Base-by-base conservation (phyloP, 768 basidiomycete genomes). In the Galerina sulciceps region DNA sequence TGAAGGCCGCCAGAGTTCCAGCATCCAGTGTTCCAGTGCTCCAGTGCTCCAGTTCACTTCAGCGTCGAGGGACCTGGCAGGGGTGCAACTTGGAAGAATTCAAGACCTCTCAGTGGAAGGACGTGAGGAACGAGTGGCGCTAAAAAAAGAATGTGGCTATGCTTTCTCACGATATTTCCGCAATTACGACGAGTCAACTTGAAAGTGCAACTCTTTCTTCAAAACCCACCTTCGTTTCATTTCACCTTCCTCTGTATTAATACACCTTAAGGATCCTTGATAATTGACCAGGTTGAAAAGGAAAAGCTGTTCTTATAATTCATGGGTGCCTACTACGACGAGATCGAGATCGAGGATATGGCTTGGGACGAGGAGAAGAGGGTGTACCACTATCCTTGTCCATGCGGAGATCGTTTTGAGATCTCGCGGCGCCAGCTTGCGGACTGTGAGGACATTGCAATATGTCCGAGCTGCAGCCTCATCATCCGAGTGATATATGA, bases 281-380 rank as follows among this genome's bases (percentile, higher is more conserved):
- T 49, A 49, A 9, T 13, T 10, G 17, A 18, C 14, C 37, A 23
- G 1, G 18, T 20, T 14, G n/a, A 18, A 18, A 8, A 20, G 13
- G 31, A 20, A 50, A 35, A 17, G 2, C 20, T 50, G 14, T 50
- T 17, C 13, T 43, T 26, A 38, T 37, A 23, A 15, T 36, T 18
- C 4, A 93, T 93, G 91, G 90, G 87, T 14, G 88, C 89, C 18
- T 94, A 91, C 74, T 96, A 98, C 80, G 95, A 98, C 79, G 96
- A 97, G 74, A 87, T 98, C 23, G 95, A 98, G 71, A 97, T 98
- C 53, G 96, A 98, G 70, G 96, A 97, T 68, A 96, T 97, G 89
- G 83, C 77, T 14, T 97, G 93, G 93, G 94, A 96, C 71, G 80
- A 81, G 20, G 85, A 81, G 55, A 91, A 89, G 69, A 71, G 81